phyloP scores from a whole-genome alignment of 176 grass and related monocot species.

The Carex parvula region DNA sequence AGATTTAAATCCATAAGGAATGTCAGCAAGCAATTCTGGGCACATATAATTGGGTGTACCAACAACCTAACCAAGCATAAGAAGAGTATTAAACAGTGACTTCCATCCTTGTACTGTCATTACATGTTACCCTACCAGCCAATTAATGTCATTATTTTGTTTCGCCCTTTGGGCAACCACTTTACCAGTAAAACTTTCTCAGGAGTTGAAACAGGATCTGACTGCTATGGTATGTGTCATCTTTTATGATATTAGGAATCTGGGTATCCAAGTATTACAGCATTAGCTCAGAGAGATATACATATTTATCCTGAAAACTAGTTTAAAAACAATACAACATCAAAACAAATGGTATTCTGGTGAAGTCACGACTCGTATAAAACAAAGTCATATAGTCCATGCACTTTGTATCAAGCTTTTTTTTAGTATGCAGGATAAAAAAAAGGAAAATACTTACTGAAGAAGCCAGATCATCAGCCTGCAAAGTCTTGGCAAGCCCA shows the following conservation, averaged over 20 bases:
- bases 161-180: not conserved
- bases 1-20: conserved; percentile 99
- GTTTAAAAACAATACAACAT: not conserved
- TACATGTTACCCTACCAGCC: not conserved
- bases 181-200: not conserved
- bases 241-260: not conserved
- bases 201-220: not conserved
- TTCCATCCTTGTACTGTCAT: not conserved
- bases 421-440: not conserved
- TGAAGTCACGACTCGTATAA: not conserved
- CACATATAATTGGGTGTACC: conserved; percentile 99
- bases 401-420: not conserved
- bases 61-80: conserved; percentile 58
- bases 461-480: conserved; percentile 92
- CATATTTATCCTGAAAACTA: not conserved
- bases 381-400: not conserved
- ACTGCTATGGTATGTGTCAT: not conserved
- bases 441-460: conserved; percentile 50
- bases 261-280: not conserved
- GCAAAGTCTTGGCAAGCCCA: conserved; percentile 96
- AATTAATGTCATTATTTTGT: not conserved
- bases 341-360: not conserved
- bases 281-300: not conserved
- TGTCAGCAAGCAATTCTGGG: conserved; percentile 92
- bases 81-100: not conserved